phyloP scores from a whole-genome alignment of 768 basidiomycete genomes.

The Panellus pusillus region DNA sequence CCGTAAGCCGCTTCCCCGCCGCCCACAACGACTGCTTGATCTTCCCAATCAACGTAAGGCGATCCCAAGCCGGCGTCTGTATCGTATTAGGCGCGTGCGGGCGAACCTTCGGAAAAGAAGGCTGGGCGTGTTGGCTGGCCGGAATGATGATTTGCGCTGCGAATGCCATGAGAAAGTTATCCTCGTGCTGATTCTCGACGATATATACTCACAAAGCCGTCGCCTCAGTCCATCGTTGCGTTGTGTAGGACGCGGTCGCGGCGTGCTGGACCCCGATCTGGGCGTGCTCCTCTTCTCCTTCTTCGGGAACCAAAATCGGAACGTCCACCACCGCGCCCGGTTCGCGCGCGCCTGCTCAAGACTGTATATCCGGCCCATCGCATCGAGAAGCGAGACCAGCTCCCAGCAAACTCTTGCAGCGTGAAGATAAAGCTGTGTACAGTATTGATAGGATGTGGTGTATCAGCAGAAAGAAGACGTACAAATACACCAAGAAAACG shows the following conservation, averaged over 20 bases:
- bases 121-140: slow-evolving; percentile 46
- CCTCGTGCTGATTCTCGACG: no score
- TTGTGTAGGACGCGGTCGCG: slow-evolving; percentile 11
- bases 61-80: slow-evolving; percentile 67
- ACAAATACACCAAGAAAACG: slow-evolving; percentile 92
- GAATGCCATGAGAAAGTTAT: not conserved
- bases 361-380: slow-evolving; percentile 76
- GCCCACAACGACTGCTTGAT: slow-evolving; percentile 74
- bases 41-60: slow-evolving; percentile 60
- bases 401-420: slow-evolving; percentile 91
- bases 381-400: slow-evolving; percentile 76
- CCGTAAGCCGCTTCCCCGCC: slow-evolving; percentile 59
- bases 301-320: slow-evolving; percentile 17
- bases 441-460: not conserved
- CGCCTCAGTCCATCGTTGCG: not conserved
- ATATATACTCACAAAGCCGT: slow-evolving; percentile 12
- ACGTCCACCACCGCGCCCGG: slow-evolving; percentile 39
- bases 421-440: slow-evolving; percentile 87
- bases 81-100: slow-evolving; percentile 86
- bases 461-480: slow-evolving; percentile 30
- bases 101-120: slow-evolving; percentile 77
- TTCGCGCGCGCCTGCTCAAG: slow-evolving; percentile 53
- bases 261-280: not conserved
- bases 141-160: slow-evolving; percentile 57
- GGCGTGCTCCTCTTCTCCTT: slow-evolving; percentile 5